These are phyloP conservation scores for Hemileia vastatrix DNA, from an alignment of 1,284 basidiomycete genomes.

Conservation along the genomic window DNA sequence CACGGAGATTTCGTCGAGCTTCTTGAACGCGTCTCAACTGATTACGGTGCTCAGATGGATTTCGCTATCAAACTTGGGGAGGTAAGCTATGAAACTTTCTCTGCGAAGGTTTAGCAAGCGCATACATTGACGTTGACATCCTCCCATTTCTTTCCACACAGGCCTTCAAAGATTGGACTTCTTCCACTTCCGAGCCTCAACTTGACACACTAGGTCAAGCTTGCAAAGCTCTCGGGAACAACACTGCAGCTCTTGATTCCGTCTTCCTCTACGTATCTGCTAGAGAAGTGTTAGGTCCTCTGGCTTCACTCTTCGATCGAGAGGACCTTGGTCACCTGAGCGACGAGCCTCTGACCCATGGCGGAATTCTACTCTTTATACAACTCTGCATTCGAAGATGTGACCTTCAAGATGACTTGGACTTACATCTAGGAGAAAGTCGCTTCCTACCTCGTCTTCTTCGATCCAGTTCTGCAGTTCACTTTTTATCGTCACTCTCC, in stretches of 20 bases:
- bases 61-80: constrained; percentile 27
- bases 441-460: constrained; percentile 31
- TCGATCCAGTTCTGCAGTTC: constrained; percentile 32
- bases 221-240: neutral
- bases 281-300: constrained; percentile 22
- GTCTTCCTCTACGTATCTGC: constrained; percentile 31
- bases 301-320: constrained; percentile 26
- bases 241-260: constrained; percentile 23
- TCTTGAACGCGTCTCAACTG: constrained; percentile 25
- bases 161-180: neutral
- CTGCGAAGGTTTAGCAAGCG: neutral
- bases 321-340: constrained; percentile 28
- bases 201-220: neutral
- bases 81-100: constrained; percentile 12
- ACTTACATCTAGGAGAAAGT: constrained; percentile 26
- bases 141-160: constrained; percentile 2
- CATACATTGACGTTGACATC: neutral
- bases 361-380: constrained; percentile 28
- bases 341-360: constrained; percentile 31
- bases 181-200: neutral
- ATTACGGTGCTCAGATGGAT: constrained; percentile 28
- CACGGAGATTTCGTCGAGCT: constrained; percentile 26
- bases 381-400: too few species aligned
- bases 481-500: constrained; percentile 37
- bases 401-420: too few species aligned